Percentiles rank a stretch among this genome's conserved stretches.
phyloP scores from a whole-genome alignment of 192 early-diverging fungal species.

The Coemansia biformis region DNA sequence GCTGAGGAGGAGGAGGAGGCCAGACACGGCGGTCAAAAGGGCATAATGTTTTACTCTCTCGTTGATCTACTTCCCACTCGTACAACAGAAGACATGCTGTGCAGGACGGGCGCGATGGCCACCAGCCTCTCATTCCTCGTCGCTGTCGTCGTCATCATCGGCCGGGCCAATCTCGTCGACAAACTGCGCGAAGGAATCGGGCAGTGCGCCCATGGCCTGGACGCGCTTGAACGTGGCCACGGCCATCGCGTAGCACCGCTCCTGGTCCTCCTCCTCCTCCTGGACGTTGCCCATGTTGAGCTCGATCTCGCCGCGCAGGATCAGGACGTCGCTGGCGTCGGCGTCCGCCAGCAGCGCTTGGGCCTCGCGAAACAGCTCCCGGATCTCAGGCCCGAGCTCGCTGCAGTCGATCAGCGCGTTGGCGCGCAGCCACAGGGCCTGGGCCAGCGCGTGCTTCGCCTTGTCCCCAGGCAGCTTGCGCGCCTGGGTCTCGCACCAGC shows the following conservation, averaged over 20 bases:
- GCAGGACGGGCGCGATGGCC: too few relatives aligned
- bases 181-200: constrained; percentile 43
- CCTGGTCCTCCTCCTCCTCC: constrained; percentile 26
- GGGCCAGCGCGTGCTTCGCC: constrained; percentile 10
- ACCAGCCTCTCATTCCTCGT: not conserved
- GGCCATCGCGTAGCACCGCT: constrained; percentile 23
- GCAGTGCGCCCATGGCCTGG: constrained; percentile 23
- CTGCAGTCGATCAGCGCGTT: constrained; percentile 19
- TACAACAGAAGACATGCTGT: not conserved
- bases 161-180: constrained; percentile 34
- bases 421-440: constrained; percentile 27
- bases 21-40: too few relatives aligned
- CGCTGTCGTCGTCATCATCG: constrained; percentile 7
- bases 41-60: not conserved
- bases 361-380: constrained; percentile 20
- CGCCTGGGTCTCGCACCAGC: constrained; percentile 20
- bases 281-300: constrained; percentile 45
- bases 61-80: not conserved
- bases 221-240: constrained; percentile 25
- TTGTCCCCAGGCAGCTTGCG: not conserved
- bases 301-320: constrained; percentile 35
- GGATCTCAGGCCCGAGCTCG: constrained; percentile 13
- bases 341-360: constrained; percentile 7
- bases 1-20: too few relatives aligned
- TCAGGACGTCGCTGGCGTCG: constrained; percentile 15